A percentile compares a stretch with the other conserved stretches of the same genome.
Evolutionary conservation across 1,139 yeast species (phyloP).

Genomic region (Candida freyschussii): DNA sequence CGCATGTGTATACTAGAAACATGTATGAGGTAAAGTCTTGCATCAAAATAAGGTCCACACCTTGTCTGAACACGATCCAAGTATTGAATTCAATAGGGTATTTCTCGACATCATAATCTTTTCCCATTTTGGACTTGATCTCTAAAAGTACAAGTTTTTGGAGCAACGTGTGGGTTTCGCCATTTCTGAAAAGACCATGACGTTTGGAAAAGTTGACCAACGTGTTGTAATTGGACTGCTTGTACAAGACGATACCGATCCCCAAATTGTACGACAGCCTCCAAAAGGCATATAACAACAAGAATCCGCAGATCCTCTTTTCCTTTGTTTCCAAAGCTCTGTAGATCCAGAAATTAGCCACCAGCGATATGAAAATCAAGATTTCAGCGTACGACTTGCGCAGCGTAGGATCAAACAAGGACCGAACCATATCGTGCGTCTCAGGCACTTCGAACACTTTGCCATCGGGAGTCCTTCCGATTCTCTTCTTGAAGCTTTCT

Average conservation of each 20-base stretch:
- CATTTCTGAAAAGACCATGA: slow-evolving; percentile 40
- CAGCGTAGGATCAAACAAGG: slow-evolving; percentile 72
- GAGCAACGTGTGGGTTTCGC: slow-evolving; percentile 31
- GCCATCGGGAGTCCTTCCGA: slow-evolving; percentile 43
- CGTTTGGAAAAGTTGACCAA: slow-evolving; percentile 54
- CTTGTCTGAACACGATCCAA: slow-evolving; percentile 76
- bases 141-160: slow-evolving; percentile 45
- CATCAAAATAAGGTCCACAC: slow-evolving; percentile 81
- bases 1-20: slow-evolving; percentile 61
- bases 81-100: slow-evolving; percentile 77
- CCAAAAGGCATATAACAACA: slow-evolving; percentile 66
- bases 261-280: slow-evolving; percentile 75
- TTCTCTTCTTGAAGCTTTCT: neutral
- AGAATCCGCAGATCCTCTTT: slow-evolving; percentile 35
- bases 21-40: slow-evolving; percentile 78
- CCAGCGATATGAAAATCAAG: slow-evolving; percentile 48
- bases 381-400: slow-evolving; percentile 66
- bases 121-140: slow-evolving; percentile 59
- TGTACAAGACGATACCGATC: slow-evolving; percentile 64
- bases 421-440: slow-evolving; percentile 83
- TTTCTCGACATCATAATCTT: slow-evolving; percentile 41
- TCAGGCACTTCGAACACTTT: slow-evolving; percentile 61
- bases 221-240: slow-evolving; percentile 57
- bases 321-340: slow-evolving; percentile 30
- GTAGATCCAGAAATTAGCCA: slow-evolving; percentile 49